phyloP scores from a whole-genome alignment of 768 basidiomycete genomes.

The Leucocoprinus sp. region DNA sequence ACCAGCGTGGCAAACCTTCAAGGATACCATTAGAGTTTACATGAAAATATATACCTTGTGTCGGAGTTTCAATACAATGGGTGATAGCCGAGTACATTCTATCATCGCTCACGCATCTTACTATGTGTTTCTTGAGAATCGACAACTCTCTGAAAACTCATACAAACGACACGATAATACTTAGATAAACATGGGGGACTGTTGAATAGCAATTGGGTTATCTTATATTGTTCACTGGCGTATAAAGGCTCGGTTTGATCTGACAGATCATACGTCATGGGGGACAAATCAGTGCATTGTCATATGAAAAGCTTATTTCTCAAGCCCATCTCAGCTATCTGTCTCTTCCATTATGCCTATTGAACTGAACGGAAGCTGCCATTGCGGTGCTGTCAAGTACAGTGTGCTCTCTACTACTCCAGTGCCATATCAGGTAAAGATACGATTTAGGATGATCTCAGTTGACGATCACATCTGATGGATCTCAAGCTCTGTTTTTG shows the following conservation, averaged over 20 bases:
- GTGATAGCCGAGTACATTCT: not conserved
- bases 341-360: slow-evolving; percentile 38
- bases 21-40: slow-evolving; percentile 10
- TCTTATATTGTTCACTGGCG: too few species aligned
- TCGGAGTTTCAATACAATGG: slow-evolving; percentile 11
- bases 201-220: too few species aligned
- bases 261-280: too few species aligned
- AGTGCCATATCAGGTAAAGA: slow-evolving; percentile 52
- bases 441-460: not conserved
- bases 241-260: not conserved
- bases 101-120: too few species aligned
- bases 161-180: too few species aligned
- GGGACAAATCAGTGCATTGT: not conserved
- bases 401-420: slow-evolving; percentile 45
- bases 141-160: too few species aligned
- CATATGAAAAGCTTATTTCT: slow-evolving; percentile 1
- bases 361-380: slow-evolving; percentile 46
- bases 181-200: too few species aligned
- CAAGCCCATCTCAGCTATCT: not conserved
- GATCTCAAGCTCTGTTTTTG: slow-evolving; percentile 46
- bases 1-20: slow-evolving; percentile 44
- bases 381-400: slow-evolving; percentile 44
- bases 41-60: slow-evolving; percentile 15
- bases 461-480: not conserved
- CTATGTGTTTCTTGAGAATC: too few species aligned